A percentile compares a stretch with the other conserved stretches of the same genome.
These are phyloP conservation scores for Gynochthodes officinalis DNA, from an alignment of 257 asterid genomes.

Conservation along the genomic window DNA sequence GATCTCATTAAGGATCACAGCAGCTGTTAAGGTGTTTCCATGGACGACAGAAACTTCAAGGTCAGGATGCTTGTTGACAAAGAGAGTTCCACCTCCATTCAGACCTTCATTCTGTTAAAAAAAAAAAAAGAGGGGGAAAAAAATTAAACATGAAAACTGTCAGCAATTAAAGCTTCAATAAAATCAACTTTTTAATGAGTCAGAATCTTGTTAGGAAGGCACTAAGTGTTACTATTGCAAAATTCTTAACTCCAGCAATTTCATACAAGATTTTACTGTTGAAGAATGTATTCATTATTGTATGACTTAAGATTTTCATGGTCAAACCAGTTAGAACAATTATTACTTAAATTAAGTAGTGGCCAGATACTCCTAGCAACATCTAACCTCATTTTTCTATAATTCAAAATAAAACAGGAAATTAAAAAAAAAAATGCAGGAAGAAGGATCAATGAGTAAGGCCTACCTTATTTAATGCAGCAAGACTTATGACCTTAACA, in stretches of 20 bases:
- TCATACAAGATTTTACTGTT: neutral
- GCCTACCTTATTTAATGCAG: conserved; percentile 82
- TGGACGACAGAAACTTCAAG: conserved; percentile 85
- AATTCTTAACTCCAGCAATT: neutral
- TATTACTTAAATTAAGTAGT: too few relatives aligned
- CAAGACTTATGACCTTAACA: conserved; percentile 90
- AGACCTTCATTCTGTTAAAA: conserved; percentile 64
- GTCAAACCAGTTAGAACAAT: neutral
- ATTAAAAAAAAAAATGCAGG: neutral
- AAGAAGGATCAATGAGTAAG: conserved; percentile 14
- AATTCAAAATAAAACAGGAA: neutral
- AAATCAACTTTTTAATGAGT: neutral
- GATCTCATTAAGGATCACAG: conserved; percentile 67
- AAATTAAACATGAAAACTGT: neutral
- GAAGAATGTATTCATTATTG: too few relatives aligned
- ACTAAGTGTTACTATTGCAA: neutral
- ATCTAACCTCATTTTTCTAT: neutral
- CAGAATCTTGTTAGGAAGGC: too few relatives aligned
- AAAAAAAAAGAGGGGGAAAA: neutral
- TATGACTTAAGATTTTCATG: neutral
- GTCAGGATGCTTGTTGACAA: conserved; percentile 66
- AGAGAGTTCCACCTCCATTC: conserved; percentile 85
- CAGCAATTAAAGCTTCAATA: neutral
- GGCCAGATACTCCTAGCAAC: neutral
- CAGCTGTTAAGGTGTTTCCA: conserved; percentile 93